Evolutionary conservation across 176 grass and related monocot genomes (phyloP).

Genomic region (Avena sativa): DNA sequence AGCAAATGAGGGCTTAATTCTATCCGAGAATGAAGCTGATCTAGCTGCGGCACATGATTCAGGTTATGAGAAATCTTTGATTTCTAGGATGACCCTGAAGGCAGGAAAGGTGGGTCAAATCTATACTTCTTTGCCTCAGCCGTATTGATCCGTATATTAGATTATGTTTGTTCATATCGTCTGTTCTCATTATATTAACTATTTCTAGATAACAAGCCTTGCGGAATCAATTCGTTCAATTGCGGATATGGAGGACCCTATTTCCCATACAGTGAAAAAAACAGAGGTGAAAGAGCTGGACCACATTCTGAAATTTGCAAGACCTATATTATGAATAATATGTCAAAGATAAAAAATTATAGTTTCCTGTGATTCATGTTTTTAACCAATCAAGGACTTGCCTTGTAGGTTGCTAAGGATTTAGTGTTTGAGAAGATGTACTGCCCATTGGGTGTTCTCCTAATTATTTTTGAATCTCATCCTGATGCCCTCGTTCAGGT

Average conservation of each 20-base stretch:
- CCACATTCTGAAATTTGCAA: slow-evolving; percentile 10
- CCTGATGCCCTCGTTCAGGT: slow-evolving; percentile 98
- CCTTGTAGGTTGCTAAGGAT: slow-evolving; percentile 83
- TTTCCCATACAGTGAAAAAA: slow-evolving; percentile 82
- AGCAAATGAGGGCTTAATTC: slow-evolving; percentile 78
- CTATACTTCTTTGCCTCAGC: not conserved
- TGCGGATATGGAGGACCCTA: slow-evolving; percentile 97
- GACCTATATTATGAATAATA: not conserved
- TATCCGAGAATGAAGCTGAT: slow-evolving; percentile 85
- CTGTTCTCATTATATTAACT: slow-evolving; percentile 17
- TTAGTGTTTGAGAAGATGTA: slow-evolving; percentile 88
- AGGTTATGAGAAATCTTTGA: slow-evolving; percentile 84
- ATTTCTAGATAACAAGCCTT: slow-evolving; percentile 77
- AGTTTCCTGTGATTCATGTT: not conserved
- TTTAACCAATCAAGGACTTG: slow-evolving; percentile 5
- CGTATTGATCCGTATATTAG: not conserved
- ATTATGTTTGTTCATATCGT: not conserved
- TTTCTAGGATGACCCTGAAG: slow-evolving; percentile 93
- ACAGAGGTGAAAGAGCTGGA: slow-evolving; percentile 69
- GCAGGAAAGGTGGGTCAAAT: slow-evolving; percentile 69
- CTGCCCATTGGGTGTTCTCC: slow-evolving; percentile 83
- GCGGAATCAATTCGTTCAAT: slow-evolving; percentile 77
- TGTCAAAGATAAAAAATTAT: not conserved
- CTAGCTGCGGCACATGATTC: slow-evolving; percentile 60
- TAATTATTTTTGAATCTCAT: slow-evolving; percentile 97